Evolutionary conservation across 108 stramenopile genomes (phyloP), one percentile per base, ranked within the genome.

Genomic region (Mediolabrus comicus): DNA sequence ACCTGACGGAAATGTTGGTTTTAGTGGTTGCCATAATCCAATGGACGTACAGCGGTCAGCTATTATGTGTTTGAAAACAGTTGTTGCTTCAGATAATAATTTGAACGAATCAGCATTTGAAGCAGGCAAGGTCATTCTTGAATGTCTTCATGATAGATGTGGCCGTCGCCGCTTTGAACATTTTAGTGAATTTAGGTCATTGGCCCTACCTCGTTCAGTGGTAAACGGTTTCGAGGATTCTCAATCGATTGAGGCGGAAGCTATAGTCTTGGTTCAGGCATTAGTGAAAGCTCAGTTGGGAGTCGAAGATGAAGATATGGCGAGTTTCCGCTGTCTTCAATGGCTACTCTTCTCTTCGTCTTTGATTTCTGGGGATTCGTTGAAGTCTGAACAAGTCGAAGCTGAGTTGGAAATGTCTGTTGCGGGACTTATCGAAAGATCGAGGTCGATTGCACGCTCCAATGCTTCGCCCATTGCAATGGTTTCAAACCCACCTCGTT

Each of bases 281-380:
- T 10, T 77, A 25, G 11, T 81, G 33, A 66, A 59, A 38, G 39
- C 36, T 24, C 80, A 67, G 62, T 19, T 61, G 1, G 53, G 33
- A 38, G 30, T 66, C 68, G 30, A 72, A 72, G 39, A 83, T 56
- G 74, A 72, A 51, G 56, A 69, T 59, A 43, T 61, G 71, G 66
- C 63, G 66, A 30, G 65, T 65, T 64, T 36, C 26, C 29, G 55
- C 27, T 54, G 80, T 30, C 59, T 91, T 17, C 82, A 82, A 12
- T 86, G 82, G 68, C 71, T 91, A 25, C 84, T 91, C 4, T 73
- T 78, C 26, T 66, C 83, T 53, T 75, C 84, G 62, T 71, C 63
- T 53, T 43, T 91, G 19, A 31, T 83, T 25, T 61, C 79, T 25
- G 86, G 86, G 4, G 71, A 53, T 24, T 52, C 62, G 14, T 14